Percentiles rank a stretch among this genome's conserved stretches.
phyloP scores from a whole-genome alignment of 495 filamentous ascomycete genomes.

The Oidiodendron maius region DNA sequence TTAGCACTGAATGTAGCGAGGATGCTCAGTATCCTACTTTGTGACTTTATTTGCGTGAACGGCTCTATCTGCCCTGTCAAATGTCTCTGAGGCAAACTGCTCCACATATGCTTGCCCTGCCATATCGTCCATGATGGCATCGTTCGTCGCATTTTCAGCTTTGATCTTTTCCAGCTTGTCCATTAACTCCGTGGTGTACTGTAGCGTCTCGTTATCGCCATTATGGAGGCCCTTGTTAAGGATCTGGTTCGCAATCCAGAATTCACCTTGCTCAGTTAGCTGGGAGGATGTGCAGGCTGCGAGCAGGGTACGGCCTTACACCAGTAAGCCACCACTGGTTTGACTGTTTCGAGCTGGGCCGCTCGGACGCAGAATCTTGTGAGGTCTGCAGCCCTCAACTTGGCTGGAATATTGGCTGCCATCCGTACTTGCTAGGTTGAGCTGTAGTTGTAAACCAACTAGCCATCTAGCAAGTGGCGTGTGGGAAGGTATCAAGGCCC shows the following conservation, averaged over 20 bases:
- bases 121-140: conserved; percentile 77
- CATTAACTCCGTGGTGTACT: conserved; percentile 79
- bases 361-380: conserved; percentile 75
- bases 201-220: conserved; percentile 63
- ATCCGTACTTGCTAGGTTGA: too few species aligned
- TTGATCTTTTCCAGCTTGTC: conserved; percentile 89
- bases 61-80: conserved; percentile 74
- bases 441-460: too few species aligned
- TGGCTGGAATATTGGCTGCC: conserved; percentile 67
- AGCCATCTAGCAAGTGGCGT: too few species aligned
- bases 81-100: conserved; percentile 85
- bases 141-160: conserved; percentile 40
- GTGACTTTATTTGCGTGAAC: conserved; percentile 82
- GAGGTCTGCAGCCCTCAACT: conserved; percentile 71
- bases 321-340: conserved; percentile 90
- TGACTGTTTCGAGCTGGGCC: conserved; percentile 73
- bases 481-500: too few species aligned
- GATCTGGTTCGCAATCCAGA: conserved; percentile 89
- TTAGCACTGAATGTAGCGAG: not conserved
- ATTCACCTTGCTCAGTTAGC: conserved; percentile 58
- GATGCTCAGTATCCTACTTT: conserved; percentile 44
- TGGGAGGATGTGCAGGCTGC: conserved; percentile 1
- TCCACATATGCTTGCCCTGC: conserved; percentile 88
- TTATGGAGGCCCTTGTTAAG: conserved; percentile 73
- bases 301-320: conserved; percentile 50